Percentiles rank a stretch among this genome's conserved stretches.
phyloP scores from a whole-genome alignment of 164 flowering plant species.

The Cinnamomum micranthum region DNA sequence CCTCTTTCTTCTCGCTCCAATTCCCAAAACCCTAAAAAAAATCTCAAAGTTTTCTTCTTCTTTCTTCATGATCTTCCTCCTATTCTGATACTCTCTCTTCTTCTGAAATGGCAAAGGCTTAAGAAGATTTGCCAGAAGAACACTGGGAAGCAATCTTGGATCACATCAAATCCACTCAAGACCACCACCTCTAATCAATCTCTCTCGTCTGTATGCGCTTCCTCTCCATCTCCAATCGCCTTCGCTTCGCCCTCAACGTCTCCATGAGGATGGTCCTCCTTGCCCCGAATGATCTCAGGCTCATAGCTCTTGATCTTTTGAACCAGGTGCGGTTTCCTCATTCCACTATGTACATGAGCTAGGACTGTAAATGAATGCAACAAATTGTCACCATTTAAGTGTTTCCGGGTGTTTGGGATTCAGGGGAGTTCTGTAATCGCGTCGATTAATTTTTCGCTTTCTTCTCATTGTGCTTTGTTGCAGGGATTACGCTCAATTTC shows the following conservation, averaged over 20 bases:
- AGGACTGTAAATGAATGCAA: conserved; percentile 17
- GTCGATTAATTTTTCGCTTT: conserved; percentile 34
- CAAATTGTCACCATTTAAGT: not conserved
- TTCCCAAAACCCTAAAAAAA: not conserved
- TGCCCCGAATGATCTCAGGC: conserved; percentile 1
- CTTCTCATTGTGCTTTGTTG: no score
- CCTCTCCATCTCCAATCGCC: conserved; percentile 41
- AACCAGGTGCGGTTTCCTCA: conserved; percentile 31
- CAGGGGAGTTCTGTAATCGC: conserved; percentile 31
- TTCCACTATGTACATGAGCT: conserved; percentile 17
- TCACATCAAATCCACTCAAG: conserved; percentile 2
- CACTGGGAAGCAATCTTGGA: conserved; percentile 48
- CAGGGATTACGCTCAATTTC: no score
- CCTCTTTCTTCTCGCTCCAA: not conserved
- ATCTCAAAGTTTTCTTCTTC: not conserved
- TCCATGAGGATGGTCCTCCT: conserved; percentile 23
- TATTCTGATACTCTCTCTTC: no score
- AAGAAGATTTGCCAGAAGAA: conserved; percentile 36
- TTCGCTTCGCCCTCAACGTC: conserved; percentile 33
- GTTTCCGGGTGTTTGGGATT: conserved; percentile 30
- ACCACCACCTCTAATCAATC: conserved; percentile 26
- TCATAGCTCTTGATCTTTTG: conserved; percentile 43
- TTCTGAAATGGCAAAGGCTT: conserved; percentile 10
- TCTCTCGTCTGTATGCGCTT: no score
- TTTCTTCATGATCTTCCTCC: not conserved